Conservation (phyloP, 176 grass and related monocot genomes). For the Lolium multiflorum region DNA sequence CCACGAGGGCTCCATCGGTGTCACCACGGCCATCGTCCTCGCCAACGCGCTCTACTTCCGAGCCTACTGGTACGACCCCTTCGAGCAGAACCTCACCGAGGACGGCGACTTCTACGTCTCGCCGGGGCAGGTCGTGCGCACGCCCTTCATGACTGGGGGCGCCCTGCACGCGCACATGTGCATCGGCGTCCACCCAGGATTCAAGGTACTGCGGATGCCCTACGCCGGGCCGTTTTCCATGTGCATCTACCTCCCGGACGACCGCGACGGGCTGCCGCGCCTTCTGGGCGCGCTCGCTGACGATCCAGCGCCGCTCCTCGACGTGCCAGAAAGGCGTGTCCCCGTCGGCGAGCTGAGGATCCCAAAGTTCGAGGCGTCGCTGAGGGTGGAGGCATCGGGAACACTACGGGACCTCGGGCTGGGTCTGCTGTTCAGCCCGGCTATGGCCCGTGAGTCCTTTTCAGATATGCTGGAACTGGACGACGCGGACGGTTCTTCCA, state of each 20-base stretch:
- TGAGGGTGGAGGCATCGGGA: constrained; percentile 45
- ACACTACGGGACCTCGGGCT: constrained; percentile 32
- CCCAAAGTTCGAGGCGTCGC: constrained; percentile 48
- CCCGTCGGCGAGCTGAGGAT: constrained; percentile 38
- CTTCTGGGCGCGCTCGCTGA: background rate
- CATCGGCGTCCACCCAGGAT: constrained; percentile 29
- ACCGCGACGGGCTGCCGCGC: constrained; percentile 5
- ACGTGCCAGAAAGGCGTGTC: background rate
- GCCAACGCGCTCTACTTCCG: constrained; percentile 30
- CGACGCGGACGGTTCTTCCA: background rate
- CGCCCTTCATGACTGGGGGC: constrained; percentile 25
- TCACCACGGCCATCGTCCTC: constrained; percentile 20
- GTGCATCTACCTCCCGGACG: constrained; percentile 53
- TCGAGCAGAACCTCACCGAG: background rate
- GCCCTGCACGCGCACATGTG: background rate
- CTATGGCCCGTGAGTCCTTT: constrained; percentile 15
- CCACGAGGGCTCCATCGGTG: background rate
- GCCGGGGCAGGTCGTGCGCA: background rate
- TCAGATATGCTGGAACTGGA: constrained; percentile 19
- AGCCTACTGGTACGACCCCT: constrained; percentile 4
- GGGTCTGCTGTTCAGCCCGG: background rate
- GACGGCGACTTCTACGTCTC: constrained; percentile 41
- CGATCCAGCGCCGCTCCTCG: constrained; percentile 9
- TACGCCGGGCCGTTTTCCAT: constrained; percentile 16
- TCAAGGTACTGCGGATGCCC: constrained; percentile 31